Evolutionary conservation across 1,284 basidiomycete genomes (phyloP).

Genomic region (Boletus mariae): DNA sequence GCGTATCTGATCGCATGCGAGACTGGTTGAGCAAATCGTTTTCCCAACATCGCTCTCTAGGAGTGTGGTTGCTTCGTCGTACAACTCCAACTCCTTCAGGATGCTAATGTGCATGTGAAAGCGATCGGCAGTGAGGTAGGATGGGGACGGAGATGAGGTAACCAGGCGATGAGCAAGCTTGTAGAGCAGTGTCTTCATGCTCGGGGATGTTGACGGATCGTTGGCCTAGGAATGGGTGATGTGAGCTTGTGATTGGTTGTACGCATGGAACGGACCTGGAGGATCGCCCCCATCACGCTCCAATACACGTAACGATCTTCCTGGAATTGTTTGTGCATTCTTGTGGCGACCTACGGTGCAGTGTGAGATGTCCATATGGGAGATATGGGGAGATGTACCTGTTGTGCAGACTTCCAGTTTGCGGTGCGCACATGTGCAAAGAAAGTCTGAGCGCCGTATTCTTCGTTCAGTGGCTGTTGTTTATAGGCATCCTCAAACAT

Average conservation of each 20-base stretch:
- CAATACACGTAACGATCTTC: constrained; percentile 81
- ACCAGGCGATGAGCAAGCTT: constrained; percentile 70
- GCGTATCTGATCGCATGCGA: constrained; percentile 71
- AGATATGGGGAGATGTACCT: constrained; percentile 39
- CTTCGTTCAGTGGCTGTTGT: constrained; percentile 73
- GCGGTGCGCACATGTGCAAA: constrained; percentile 73
- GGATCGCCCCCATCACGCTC: constrained; percentile 73
- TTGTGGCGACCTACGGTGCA: constrained; percentile 56
- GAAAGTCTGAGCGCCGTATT: constrained; percentile 78
- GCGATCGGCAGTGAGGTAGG: constrained; percentile 66
- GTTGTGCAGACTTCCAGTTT: constrained; percentile 79
- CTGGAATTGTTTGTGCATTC: constrained; percentile 74
- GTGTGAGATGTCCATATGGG: constrained; percentile 5
- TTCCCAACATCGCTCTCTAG: constrained; percentile 65
- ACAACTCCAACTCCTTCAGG: constrained; percentile 62
- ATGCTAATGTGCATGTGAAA: constrained; percentile 72
- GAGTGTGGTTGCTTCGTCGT: constrained; percentile 68
- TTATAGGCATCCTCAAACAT: constrained; percentile 83
- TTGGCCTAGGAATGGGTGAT: constrained; percentile 46
- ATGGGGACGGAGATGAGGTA: constrained; percentile 54
- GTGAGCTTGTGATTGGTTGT: constrained; percentile 13
- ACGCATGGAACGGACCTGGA: constrained; percentile 52
- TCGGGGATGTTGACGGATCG: constrained; percentile 53
- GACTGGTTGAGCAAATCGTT: constrained; percentile 63
- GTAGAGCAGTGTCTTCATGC: constrained; percentile 64